A percentile compares a stretch with the other conserved stretches of the same genome.
Evolutionary conservation across 1,139 yeast genomes (phyloP).

Genomic region (Yamadazyma sp.): DNA sequence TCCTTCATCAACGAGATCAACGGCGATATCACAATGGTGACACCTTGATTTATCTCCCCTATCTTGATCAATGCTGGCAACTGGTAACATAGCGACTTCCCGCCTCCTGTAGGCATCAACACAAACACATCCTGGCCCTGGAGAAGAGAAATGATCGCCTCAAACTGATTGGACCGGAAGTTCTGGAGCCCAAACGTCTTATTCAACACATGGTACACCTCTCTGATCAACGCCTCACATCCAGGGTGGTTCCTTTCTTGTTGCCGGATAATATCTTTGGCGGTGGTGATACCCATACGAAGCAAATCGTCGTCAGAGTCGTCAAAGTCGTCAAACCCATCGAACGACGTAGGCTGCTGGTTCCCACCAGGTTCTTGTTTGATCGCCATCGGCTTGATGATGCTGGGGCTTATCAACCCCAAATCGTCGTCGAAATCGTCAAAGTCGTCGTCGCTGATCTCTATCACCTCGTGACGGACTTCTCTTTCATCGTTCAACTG

Average conservation of each 20-base stretch:
- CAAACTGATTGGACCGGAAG: slow-evolving; percentile 83
- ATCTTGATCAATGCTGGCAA: slow-evolving; percentile 81
- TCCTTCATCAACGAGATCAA: slow-evolving; percentile 96
- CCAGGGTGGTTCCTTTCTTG: slow-evolving; percentile 28
- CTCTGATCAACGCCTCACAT: slow-evolving; percentile 43
- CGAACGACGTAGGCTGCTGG: slow-evolving; percentile 1
- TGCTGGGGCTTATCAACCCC: slow-evolving; percentile 7
- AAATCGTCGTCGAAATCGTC: slow-evolving; percentile 39
- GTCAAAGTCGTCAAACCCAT: slow-evolving; percentile 15
- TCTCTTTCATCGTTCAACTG: slow-evolving; percentile 48
- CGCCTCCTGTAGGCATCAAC: slow-evolving; percentile 99
- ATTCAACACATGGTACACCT: slow-evolving; percentile 58
- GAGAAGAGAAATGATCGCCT: slow-evolving; percentile 81
- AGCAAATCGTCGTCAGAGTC: slow-evolving; percentile 36
- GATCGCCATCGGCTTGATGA: slow-evolving; percentile 1
- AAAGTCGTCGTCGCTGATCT: slow-evolving; percentile 30
- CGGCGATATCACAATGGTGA: slow-evolving; percentile 92
- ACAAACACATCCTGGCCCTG: slow-evolving; percentile 88
- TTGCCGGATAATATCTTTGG: slow-evolving; percentile 15
- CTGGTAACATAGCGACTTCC: slow-evolving; percentile 94
- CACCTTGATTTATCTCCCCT: slow-evolving; percentile 69
- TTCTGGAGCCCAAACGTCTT: slow-evolving; percentile 60
- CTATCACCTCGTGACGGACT: slow-evolving; percentile 29
- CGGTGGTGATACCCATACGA: slow-evolving; percentile 14
- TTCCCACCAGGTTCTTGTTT: not conserved